phyloP scores from a whole-genome alignment of 192 early-diverging fungal species.

The Backusella westeae region DNA sequence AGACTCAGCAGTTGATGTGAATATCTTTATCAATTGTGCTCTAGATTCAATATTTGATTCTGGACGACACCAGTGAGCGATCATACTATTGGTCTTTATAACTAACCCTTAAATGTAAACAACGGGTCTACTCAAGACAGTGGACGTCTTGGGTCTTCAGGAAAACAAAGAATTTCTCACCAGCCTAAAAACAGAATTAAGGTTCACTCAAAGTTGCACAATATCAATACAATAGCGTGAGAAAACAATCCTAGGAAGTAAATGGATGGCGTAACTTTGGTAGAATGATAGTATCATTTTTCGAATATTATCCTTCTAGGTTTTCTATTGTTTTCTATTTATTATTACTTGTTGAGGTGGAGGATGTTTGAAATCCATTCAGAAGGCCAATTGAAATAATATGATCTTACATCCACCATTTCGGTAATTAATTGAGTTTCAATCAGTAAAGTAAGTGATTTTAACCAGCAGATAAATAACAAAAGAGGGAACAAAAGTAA shows the following conservation, averaged over 20 bases:
- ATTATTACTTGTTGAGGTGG: not conserved
- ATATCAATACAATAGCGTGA: slow-evolving; percentile 4
- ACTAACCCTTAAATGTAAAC: not conserved
- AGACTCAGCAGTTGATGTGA: not conserved
- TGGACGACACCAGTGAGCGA: not conserved
- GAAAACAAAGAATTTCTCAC: slow-evolving; percentile 5
- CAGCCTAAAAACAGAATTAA: not conserved
- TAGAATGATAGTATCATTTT: not conserved
- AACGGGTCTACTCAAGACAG: not conserved
- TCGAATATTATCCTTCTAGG: not conserved
- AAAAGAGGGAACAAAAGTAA: not conserved
- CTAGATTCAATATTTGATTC: not conserved
- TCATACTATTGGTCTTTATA: not conserved
- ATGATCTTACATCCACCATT: not conserved
- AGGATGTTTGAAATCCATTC: not conserved
- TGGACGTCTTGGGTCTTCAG: not conserved
- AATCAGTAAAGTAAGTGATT: not conserved
- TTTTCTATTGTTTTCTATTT: not conserved
- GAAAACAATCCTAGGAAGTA: not conserved
- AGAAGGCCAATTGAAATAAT: not conserved
- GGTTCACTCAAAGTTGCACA: not conserved
- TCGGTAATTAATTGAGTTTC: not conserved
- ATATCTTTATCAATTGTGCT: not conserved
- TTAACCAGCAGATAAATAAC: not conserved
- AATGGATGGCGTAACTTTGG: not conserved